A percentile compares a stretch with the other conserved stretches of the same genome.
phyloP scores from a whole-genome alignment of 345 rosid species.

The Noccaea bulbosa region DNA sequence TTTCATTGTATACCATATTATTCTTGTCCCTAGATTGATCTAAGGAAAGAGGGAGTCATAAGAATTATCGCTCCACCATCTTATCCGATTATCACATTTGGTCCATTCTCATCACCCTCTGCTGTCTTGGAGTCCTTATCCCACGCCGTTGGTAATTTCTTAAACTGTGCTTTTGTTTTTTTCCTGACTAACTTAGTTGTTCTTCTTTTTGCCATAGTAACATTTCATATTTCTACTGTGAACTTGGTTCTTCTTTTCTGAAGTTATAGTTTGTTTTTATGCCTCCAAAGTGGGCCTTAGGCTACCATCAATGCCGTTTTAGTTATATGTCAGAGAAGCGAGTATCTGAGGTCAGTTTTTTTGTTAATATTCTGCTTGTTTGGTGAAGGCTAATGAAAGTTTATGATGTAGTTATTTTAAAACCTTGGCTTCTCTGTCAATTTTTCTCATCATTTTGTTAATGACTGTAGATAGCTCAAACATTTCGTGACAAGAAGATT shows the following conservation, averaged over 20 bases:
- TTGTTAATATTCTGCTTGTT: constrained; percentile 12
- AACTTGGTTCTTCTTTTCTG: not conserved
- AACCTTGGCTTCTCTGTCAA: constrained; percentile 9
- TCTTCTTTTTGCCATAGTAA: constrained; percentile 13
- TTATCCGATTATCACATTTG: constrained; percentile 85
- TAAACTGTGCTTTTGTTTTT: not conserved
- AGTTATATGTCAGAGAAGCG: constrained; percentile 75
- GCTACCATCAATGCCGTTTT: constrained; percentile 93
- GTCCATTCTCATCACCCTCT: constrained; percentile 75
- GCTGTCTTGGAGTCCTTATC: constrained; percentile 76
- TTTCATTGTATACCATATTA: constrained; percentile 8
- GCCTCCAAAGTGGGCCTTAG: constrained; percentile 96
- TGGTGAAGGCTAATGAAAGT: not conserved
- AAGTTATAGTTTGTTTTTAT: constrained; percentile 51
- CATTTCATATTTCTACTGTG: constrained; percentile 8
- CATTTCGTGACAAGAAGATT: constrained; percentile 80
- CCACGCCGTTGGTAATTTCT: constrained; percentile 71
- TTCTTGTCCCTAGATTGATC: constrained; percentile 73
- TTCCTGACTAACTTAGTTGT: not conserved
- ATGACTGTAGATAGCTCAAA: constrained; percentile 61
- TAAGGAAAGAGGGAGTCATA: constrained; percentile 62
- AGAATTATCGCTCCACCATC: constrained; percentile 57
- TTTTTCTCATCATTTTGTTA: constrained; percentile 27
- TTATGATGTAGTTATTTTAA: not conserved
- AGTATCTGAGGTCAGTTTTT: constrained; percentile 64